These are phyloP conservation scores for Leishmania aethiopica DNA, from an alignment of 208 protist genomes.

Conservation along the genomic window DNA sequence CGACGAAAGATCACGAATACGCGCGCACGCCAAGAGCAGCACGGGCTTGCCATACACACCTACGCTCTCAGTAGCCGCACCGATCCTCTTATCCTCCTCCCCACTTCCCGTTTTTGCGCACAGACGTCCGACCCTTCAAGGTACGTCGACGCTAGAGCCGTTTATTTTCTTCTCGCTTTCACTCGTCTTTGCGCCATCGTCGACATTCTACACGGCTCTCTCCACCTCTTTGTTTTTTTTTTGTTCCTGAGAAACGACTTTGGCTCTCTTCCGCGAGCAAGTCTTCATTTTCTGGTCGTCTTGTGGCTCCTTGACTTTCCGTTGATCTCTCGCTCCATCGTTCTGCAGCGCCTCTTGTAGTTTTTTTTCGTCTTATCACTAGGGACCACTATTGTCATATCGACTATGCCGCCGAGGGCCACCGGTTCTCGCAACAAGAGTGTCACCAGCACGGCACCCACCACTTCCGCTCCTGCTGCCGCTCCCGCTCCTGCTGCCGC, in stretches of 20 bases:
- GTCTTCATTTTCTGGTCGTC: neutral
- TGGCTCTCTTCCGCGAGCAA: neutral
- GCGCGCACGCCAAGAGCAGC: neutral
- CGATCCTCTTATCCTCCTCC: neutral
- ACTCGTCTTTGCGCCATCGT: neutral
- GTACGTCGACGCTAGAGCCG: neutral
- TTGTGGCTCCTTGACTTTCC: neutral
- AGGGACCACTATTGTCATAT: neutral
- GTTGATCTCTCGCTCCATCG: neutral
- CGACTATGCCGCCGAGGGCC: slow-evolving; percentile 33
- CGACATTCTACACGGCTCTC: neutral
- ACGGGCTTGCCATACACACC: neutral
- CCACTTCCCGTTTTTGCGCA: neutral
- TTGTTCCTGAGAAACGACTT: no score
- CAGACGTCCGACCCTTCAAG: neutral
- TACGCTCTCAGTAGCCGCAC: neutral
- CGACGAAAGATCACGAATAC: neutral
- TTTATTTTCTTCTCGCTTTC: neutral
- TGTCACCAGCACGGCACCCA: neutral
- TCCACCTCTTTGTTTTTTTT: neutral
- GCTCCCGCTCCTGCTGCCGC: neutral
- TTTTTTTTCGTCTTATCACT: slow-evolving; percentile 20
- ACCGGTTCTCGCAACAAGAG: neutral
- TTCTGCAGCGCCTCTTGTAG: neutral
- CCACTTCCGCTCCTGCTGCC: neutral